These are phyloP conservation scores for Boletellus ananiceps DNA, from an alignment of 768 basidiomycete species.

Conservation along the genomic window DNA sequence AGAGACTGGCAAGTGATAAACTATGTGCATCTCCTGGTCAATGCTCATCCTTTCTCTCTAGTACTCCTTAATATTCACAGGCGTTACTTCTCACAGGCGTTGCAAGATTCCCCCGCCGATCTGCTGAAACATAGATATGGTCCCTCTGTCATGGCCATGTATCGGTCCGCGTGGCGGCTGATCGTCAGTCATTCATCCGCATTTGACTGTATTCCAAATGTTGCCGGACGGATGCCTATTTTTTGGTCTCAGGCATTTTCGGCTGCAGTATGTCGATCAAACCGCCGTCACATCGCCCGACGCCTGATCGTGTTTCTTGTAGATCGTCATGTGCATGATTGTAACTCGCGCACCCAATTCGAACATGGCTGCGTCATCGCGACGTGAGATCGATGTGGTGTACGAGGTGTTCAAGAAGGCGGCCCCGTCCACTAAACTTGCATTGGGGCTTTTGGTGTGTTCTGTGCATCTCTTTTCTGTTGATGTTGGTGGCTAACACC, in stretches of 20 bases:
- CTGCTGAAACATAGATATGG: conserved; percentile 58
- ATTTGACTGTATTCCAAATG: conserved; percentile 37
- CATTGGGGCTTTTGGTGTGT: conserved; percentile 43
- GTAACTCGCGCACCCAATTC: conserved; percentile 47
- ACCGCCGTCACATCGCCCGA: not conserved
- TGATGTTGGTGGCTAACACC: not conserved
- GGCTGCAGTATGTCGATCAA: conserved; percentile 47
- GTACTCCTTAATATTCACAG: conserved; percentile 64
- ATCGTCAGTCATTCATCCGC: conserved; percentile 46
- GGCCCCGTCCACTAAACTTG: conserved; percentile 41
- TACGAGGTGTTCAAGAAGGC: conserved; percentile 44
- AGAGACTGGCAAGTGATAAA: conserved; percentile 41
- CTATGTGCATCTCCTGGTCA: not conserved
- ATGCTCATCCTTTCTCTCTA: conserved; percentile 18
- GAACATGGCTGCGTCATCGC: conserved; percentile 42
- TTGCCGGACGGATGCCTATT: conserved; percentile 43
- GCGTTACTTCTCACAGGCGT: conserved; percentile 61
- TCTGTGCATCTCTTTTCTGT: not conserved
- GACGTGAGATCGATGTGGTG: conserved; percentile 45
- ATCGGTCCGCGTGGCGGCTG: conserved; percentile 67
- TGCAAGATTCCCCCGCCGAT: conserved; percentile 56
- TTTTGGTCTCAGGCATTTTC: conserved; percentile 68
- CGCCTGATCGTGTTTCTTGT: not conserved
- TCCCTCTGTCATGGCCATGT: conserved; percentile 67
- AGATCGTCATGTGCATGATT: conserved; percentile 60